Conservation (phyloP, 306 rosid species). For the Trichosanthes truncata region DNA sequence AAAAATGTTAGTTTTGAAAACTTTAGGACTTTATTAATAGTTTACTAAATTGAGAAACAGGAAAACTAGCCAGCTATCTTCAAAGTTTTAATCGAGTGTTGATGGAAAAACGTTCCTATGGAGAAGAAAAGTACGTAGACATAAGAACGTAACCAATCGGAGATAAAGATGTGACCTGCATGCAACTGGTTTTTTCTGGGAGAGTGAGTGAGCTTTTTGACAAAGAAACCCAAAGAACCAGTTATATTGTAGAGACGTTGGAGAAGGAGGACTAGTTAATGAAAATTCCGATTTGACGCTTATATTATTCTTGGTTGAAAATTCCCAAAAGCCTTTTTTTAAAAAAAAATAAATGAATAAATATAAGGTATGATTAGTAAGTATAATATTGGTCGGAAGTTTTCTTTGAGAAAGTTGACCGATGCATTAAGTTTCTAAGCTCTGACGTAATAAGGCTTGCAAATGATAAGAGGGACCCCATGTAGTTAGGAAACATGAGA, state of each 20-base stretch:
- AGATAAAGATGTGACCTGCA: neutral
- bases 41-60: too few species aligned
- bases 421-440: neutral
- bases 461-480: neutral
- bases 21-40: too few species aligned
- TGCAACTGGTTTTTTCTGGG: neutral
- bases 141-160: neutral
- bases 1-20: too few species aligned
- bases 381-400: neutral
- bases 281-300: too few species aligned
- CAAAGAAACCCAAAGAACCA: neutral
- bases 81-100: neutral
- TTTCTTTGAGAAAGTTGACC: neutral
- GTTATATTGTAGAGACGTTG: neutral
- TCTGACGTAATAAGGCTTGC: neutral
- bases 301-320: too few species aligned
- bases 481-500: neutral
- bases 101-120: neutral
- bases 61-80: neutral
- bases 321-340: neutral
- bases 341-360: neutral
- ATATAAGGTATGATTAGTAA: neutral
- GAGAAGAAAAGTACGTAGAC: neutral
- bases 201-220: neutral
- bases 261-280: neutral